Conservation (phyloP, 2,329 filamentous ascomycete species). For the Pyrenochaeta sp. region DNA sequence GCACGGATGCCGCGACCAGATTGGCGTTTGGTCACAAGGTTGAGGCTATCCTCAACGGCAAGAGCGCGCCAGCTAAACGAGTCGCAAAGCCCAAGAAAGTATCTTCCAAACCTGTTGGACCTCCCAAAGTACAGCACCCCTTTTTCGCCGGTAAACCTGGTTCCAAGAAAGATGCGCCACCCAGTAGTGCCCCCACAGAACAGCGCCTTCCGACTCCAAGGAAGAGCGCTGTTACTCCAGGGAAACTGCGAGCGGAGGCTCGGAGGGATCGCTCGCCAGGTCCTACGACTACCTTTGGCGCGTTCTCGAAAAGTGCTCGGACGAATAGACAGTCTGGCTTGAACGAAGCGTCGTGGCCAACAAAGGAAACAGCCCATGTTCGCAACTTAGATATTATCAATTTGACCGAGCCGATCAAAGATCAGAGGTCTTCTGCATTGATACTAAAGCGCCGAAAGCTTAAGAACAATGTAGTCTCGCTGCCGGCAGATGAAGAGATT, state of each 20-base stretch:
- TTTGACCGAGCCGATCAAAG: not conserved
- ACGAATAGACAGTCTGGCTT: conserved; percentile 71
- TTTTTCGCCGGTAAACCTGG: conserved; percentile 70
- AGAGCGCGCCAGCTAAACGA: conserved; percentile 25
- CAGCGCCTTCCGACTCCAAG: conserved; percentile 25
- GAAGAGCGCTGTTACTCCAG: conserved; percentile 56
- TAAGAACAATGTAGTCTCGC: conserved; percentile 45
- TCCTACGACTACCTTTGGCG: conserved; percentile 28
- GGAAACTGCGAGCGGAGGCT: conserved; percentile 53
- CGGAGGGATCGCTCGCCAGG: conserved; percentile 26
- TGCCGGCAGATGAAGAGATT: conserved; percentile 37
- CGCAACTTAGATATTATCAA: conserved; percentile 30
- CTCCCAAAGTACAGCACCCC: conserved; percentile 67
- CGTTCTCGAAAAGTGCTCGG: conserved; percentile 27
- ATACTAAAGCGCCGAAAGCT: conserved; percentile 45
- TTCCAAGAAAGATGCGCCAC: conserved; percentile 26
- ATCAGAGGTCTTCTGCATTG: not conserved
- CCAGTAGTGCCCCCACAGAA: conserved; percentile 20
- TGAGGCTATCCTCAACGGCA: conserved; percentile 65
- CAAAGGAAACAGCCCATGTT: conserved; percentile 62
- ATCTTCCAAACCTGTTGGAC: conserved; percentile 38
- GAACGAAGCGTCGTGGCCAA: conserved; percentile 75
- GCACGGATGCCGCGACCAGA: conserved; percentile 56
- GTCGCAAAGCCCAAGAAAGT: conserved; percentile 29
- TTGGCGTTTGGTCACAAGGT: conserved; percentile 67